Evolutionary conservation across 495 filamentous ascomycete genomes (phyloP).

Genomic region (Hypoxylon rickii): DNA sequence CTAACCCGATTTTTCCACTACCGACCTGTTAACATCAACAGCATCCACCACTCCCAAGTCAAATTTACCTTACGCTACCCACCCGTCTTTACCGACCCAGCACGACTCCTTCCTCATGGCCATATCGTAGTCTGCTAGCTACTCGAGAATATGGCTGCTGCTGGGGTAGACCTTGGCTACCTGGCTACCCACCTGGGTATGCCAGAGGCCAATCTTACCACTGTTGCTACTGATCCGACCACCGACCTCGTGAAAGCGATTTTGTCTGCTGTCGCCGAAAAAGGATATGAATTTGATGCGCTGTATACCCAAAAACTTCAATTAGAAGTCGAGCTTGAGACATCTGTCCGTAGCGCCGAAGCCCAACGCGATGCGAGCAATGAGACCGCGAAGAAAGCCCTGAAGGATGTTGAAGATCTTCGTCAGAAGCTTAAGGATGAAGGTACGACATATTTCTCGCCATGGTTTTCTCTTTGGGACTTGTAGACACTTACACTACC

Average conservation of each 20-base stretch:
- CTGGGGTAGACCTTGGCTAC: slow-evolving; percentile 73
- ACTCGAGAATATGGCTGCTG: slow-evolving; percentile 70
- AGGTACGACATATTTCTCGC: slow-evolving; percentile 59
- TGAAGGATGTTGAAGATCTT: slow-evolving; percentile 77
- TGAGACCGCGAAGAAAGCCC: slow-evolving; percentile 74
- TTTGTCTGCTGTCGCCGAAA: slow-evolving; percentile 67
- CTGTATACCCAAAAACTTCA: slow-evolving; percentile 82
- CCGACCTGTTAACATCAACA: too few relatives aligned
- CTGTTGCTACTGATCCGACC: slow-evolving; percentile 73
- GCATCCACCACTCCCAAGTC: background rate
- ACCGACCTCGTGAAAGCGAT: slow-evolving; percentile 73
- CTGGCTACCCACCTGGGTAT: slow-evolving; percentile 75
- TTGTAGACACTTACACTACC: slow-evolving; percentile 20
- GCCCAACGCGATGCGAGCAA: slow-evolving; percentile 80
- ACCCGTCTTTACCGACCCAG: too few relatives aligned
- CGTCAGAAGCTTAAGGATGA: slow-evolving; percentile 78
- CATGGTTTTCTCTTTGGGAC: background rate
- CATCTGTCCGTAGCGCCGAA: slow-evolving; percentile 78
- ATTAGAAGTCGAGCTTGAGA: slow-evolving; percentile 90
- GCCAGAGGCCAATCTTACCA: slow-evolving; percentile 66
- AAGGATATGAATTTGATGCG: slow-evolving; percentile 78
- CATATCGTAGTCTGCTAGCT: slow-evolving; percentile 10
- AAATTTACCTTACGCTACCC: too few relatives aligned
- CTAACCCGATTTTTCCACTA: background rate
- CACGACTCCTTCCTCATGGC: slow-evolving; percentile 28